These are phyloP conservation scores for Mycosphaerelloides madeirae DNA, from an alignment of 2,329 filamentous ascomycete species.

Conservation along the genomic window DNA sequence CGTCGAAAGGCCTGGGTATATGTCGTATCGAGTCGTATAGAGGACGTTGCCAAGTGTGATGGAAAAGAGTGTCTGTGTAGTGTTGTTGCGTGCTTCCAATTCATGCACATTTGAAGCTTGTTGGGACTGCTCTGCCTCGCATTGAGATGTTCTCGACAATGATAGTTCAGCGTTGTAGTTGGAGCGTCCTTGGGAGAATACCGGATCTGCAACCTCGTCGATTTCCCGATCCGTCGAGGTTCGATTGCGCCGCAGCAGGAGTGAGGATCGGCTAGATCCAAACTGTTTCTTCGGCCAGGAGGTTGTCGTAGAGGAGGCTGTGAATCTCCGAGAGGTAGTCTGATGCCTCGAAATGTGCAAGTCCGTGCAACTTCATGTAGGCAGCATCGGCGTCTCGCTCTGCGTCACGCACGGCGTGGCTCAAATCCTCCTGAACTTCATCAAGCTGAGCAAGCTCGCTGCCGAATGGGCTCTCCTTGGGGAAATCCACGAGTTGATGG, in stretches of 20 bases:
- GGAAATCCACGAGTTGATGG: conserved; percentile 35
- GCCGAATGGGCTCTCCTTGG: conserved; percentile 67
- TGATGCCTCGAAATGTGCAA: conserved; percentile 69
- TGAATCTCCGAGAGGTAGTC: conserved; percentile 83
- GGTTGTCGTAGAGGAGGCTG: conserved; percentile 53
- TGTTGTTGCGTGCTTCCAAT: conserved; percentile 1
- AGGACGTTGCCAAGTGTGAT: conserved; percentile 23
- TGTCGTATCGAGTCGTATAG: conserved; percentile 5
- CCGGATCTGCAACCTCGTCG: conserved; percentile 26
- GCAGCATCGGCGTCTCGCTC: conserved; percentile 69
- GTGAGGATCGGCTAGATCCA: conserved; percentile 21
- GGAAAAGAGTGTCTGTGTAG: background rate
- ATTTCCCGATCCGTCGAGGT: conserved; percentile 22
- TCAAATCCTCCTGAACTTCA: conserved; percentile 87
- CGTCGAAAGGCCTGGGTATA: conserved; percentile 1
- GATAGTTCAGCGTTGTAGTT: background rate
- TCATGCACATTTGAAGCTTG: conserved; percentile 5
- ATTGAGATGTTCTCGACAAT: conserved; percentile 6
- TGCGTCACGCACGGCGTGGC: conserved; percentile 53
- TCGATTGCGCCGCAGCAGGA: conserved; percentile 24
- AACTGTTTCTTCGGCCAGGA: conserved; percentile 25
- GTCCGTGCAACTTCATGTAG: conserved; percentile 63
- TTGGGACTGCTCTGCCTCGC: conserved; percentile 4
- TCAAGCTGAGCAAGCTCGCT: conserved; percentile 87
- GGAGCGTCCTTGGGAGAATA: conserved; percentile 3